Conservation (phyloP, 2,329 filamentous ascomycete genomes). For the Penicillium sp. region DNA sequence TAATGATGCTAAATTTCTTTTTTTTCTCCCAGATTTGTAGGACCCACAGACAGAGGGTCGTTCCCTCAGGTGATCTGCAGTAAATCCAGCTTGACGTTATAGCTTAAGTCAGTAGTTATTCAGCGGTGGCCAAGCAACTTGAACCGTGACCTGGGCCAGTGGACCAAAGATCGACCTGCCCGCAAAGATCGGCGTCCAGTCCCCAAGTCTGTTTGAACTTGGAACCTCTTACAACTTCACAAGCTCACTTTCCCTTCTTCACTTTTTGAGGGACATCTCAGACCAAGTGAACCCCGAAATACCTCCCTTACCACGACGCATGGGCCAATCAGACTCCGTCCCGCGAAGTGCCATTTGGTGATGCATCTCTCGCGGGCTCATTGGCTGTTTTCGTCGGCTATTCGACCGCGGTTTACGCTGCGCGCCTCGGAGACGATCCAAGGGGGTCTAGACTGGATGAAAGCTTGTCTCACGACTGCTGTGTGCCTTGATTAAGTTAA, state of each 20-base stretch:
- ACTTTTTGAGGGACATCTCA: neutral
- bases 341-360: neutral
- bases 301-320: neutral
- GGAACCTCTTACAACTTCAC: neutral
- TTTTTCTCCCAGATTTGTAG: neutral
- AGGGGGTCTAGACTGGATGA: slow-evolving; percentile 7
- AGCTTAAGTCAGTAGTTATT: neutral
- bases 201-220: neutral
- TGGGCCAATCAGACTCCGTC: neutral
- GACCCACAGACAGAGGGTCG: no score
- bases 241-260: neutral
- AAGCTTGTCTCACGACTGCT: neutral
- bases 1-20: slow-evolving; percentile 1
- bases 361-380: neutral
- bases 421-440: neutral
- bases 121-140: neutral
- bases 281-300: neutral
- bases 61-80: neutral
- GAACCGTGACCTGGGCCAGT: neutral
- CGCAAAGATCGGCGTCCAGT: neutral
- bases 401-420: neutral
- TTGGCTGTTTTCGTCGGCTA: slow-evolving; percentile 2
- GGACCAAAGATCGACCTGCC: slow-evolving; percentile 6
- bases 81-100: neutral
- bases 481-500: neutral